Evolutionary conservation across 2,329 filamentous ascomycete genomes (phyloP), one percentile per base, ranked within the genome.

Genomic region (Beauveria varroae): DNA sequence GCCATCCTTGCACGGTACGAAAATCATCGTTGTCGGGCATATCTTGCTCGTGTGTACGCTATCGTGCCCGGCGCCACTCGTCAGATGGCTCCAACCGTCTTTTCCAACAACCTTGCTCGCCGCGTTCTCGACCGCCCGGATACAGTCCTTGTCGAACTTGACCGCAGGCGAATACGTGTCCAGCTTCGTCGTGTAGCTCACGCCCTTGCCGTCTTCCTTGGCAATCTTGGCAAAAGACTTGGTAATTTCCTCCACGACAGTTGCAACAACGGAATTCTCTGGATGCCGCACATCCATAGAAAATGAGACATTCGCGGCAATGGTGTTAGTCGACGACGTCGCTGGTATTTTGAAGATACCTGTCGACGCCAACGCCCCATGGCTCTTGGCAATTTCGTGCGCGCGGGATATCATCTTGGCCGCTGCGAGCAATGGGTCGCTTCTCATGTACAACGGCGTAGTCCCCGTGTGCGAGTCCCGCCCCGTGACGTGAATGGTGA

Each of bases 271-370:
- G 16, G 74, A 73, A 66, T 87, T 81, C 46, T 81, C 74, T 0
- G 80, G 79, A 0, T 83, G 79, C 30, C 87, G 81, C 54, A 90
- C 82, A 67, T 90, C 87, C 6, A 90, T 78, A 14, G 80, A 86
- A 72, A 89, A 89, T 37, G 76, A 79, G 8, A 89, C 86, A n/a
- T 76, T 72, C 0, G 86, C 85, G 0, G 87, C 85, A 0, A 90
- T 83, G 0, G 88, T 90, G 70, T 91, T 90, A 14, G 86, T 86
- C 86, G 57, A 93, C 49, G 81, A 84, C 7, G 85, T 86, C 0
- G 84, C 86, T 37, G 64, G 67, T n/a, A 65, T 66, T n/a, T 65
- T 64, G n/a, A 74, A 14, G 18, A 72, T 67, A 7, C 72, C 73
- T 1, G 71, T 71, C 1, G 72, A 72, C 18, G 70, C 66, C 10